phyloP scores from a whole-genome alignment of 768 basidiomycete genomes.

The Jaapia argillacea region DNA sequence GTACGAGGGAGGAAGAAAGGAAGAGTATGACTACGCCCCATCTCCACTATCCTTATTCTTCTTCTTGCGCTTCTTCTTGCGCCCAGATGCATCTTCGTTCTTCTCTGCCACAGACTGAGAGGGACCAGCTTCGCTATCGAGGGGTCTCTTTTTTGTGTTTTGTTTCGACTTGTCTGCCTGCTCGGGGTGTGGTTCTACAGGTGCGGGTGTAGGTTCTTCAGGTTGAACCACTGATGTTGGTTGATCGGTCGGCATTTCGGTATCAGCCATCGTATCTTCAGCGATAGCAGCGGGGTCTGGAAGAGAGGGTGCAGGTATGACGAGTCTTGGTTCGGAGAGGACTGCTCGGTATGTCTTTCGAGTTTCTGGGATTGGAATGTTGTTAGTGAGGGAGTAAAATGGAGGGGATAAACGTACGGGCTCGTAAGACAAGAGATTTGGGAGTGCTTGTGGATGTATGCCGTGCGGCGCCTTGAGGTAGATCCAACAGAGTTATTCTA shows the following conservation, averaged over 20 bases:
- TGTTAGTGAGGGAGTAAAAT: not conserved
- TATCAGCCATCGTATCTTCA: not conserved
- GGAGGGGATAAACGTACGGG: slow-evolving; percentile 40
- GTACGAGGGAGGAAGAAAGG: no score
- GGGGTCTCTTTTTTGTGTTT: not conserved
- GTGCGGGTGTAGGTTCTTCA: not conserved
- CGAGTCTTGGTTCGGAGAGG: slow-evolving; percentile 61
- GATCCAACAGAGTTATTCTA: slow-evolving; percentile 58
- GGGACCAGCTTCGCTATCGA: not conserved
- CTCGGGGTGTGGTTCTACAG: not conserved
- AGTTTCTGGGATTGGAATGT: slow-evolving; percentile 40
- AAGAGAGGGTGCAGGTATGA: slow-evolving; percentile 32
- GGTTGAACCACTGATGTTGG: not conserved
- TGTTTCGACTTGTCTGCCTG: no score
- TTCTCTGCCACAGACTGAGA: not conserved
- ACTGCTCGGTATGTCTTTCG: slow-evolving; percentile 75
- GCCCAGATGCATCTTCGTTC: not conserved
- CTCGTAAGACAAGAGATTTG: slow-evolving; percentile 60
- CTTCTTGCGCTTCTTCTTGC: not conserved
- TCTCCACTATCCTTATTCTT: not conserved
- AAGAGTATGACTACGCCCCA: no score
- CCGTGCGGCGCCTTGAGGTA: slow-evolving; percentile 61
- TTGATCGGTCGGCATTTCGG: not conserved
- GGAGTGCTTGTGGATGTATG: slow-evolving; percentile 48
- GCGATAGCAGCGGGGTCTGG: not conserved